Conservation (phyloP, 331 rosid genomes). For the Arachis monticola region DNA sequence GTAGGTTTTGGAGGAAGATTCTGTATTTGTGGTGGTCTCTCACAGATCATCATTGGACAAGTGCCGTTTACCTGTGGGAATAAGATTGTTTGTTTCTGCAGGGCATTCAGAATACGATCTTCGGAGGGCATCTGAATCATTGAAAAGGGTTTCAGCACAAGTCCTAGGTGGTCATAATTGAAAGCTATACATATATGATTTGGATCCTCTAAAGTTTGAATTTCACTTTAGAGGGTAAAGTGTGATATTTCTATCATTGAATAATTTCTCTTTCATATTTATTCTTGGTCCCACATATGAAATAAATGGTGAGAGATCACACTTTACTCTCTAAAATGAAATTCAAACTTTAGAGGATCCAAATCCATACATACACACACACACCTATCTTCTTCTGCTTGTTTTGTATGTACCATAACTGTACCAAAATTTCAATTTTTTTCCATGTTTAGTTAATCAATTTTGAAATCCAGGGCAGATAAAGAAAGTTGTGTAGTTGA, state of each 20-base stretch:
- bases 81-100: slow-evolving; percentile 83
- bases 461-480: slow-evolving; percentile 39
- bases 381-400: slow-evolving; percentile 26
- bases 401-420: slow-evolving; percentile 27
- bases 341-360: no score
- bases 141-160: slow-evolving; percentile 66
- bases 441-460: slow-evolving; percentile 35
- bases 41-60: slow-evolving; percentile 82
- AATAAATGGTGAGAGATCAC: no score
- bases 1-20: slow-evolving; percentile 85
- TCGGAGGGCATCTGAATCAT: slow-evolving; percentile 68
- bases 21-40: slow-evolving; percentile 67
- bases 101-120: slow-evolving; percentile 85
- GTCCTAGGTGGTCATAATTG: slow-evolving; percentile 60
- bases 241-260: no score
- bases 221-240: no score
- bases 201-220: no score
- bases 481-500: slow-evolving; percentile 22
- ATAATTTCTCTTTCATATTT: no score
- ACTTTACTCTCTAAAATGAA: no score
- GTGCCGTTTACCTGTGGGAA: slow-evolving; percentile 78
- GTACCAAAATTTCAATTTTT: slow-evolving; percentile 34
- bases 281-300: no score
- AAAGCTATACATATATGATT: not conserved
- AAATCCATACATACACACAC: not conserved